A percentile compares a stretch with the other conserved stretches of the same genome.
phyloP scores from a whole-genome alignment of 2,329 filamentous ascomycete species.

The Sporothrix brasiliensis region DNA sequence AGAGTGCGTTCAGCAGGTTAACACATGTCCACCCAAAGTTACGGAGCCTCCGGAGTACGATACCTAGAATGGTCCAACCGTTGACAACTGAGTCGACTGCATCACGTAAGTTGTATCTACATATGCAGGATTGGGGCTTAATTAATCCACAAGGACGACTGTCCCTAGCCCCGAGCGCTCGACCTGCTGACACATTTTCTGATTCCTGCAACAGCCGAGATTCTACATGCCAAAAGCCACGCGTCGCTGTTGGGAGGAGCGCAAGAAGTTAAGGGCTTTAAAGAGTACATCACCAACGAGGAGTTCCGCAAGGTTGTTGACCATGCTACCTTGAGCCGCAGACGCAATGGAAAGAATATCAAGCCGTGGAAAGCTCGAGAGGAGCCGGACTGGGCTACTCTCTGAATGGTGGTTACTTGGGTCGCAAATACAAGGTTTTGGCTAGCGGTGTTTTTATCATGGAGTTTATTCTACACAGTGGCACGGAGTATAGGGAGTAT shows the following conservation, averaged over 20 bases:
- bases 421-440: background rate
- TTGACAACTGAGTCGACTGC: conserved; percentile 53
- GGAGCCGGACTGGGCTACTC: conserved; percentile 60
- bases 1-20: background rate
- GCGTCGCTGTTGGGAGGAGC: conserved; percentile 53
- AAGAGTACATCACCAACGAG: conserved; percentile 51
- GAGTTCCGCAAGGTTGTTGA: conserved; percentile 55
- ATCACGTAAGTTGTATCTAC: conserved; percentile 50
- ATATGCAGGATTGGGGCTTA: background rate
- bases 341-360: conserved; percentile 59
- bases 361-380: conserved; percentile 62
- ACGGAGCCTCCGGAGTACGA: conserved; percentile 52
- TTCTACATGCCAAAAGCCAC: conserved; percentile 52
- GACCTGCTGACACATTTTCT: background rate
- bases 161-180: background rate
- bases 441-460: background rate
- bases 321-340: conserved; percentile 56
- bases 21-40: conserved; percentile 43
- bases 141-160: background rate
- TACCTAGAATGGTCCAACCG: conserved; percentile 57
- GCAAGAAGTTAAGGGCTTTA: conserved; percentile 57
- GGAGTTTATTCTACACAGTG: background rate
- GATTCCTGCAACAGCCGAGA: conserved; percentile 50
- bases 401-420: background rate
- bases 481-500: background rate